phyloP scores from a whole-genome alignment of 2,329 filamentous ascomycete species.

The Botrytis byssoidea region DNA sequence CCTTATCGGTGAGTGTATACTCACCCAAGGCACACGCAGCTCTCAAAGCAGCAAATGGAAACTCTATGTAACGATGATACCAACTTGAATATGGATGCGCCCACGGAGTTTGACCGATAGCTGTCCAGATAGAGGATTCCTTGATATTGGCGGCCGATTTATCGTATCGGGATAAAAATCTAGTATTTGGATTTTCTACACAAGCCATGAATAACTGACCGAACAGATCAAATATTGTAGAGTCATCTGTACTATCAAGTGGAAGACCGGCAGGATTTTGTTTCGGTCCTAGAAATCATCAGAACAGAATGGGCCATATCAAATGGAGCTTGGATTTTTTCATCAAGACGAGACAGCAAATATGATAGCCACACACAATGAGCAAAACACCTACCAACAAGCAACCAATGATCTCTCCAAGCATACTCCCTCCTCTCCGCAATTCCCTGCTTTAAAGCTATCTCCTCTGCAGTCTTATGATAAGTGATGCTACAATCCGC shows the following conservation, averaged over 20 bases:
- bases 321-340: background rate
- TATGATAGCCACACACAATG: background rate
- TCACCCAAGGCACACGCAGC: constrained; percentile 45
- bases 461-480: constrained; percentile 43
- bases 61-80: constrained; percentile 49
- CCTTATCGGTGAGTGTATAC: constrained; percentile 49
- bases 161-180: constrained; percentile 48
- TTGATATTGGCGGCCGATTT: constrained; percentile 52
- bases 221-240: constrained; percentile 39
- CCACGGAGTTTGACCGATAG: constrained; percentile 50
- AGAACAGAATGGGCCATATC: background rate
- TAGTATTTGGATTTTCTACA: constrained; percentile 39
- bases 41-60: constrained; percentile 46
- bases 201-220: constrained; percentile 39
- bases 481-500: constrained; percentile 50
- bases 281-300: constrained; percentile 26
- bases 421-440: constrained; percentile 43
- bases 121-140: constrained; percentile 46
- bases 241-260: constrained; percentile 30
- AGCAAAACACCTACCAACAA: constrained; percentile 40
- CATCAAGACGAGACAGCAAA: background rate
- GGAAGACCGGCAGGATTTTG: constrained; percentile 41
- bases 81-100: constrained; percentile 45
- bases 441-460: constrained; percentile 45
- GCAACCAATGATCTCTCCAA: constrained; percentile 49